Conservation (phyloP, 129 eudicot genomes). For the Artemisia argyi region DNA sequence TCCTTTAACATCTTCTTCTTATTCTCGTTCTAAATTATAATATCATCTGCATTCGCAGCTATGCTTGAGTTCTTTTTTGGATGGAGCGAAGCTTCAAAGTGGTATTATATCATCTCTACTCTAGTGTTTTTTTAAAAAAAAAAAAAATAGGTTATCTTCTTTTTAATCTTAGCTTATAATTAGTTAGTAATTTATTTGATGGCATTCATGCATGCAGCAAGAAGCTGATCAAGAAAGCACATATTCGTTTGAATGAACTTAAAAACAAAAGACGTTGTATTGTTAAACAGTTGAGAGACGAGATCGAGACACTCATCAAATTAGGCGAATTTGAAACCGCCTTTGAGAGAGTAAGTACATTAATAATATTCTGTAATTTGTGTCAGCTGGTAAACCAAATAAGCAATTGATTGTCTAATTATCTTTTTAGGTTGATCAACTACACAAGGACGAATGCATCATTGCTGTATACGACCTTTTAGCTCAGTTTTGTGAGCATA, state of each 20-base stretch:
- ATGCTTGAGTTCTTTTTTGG: too few relatives aligned
- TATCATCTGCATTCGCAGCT: too few relatives aligned
- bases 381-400: background rate
- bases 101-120: too few relatives aligned
- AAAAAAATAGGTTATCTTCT: too few relatives aligned
- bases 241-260: background rate
- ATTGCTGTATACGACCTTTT: constrained; percentile 57
- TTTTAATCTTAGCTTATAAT: too few relatives aligned
- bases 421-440: constrained; percentile 52
- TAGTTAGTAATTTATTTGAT: too few relatives aligned
- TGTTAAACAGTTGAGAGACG: background rate
- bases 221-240: background rate
- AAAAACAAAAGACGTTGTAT: background rate
- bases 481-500: constrained; percentile 56
- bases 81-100: too few relatives aligned
- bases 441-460: constrained; percentile 53
- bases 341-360: background rate
- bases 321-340: background rate
- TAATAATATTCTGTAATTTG: background rate
- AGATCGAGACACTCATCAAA: background rate
- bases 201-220: background rate
- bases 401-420: too few relatives aligned
- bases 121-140: too few relatives aligned
- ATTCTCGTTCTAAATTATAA: too few relatives aligned
- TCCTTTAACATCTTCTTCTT: too few relatives aligned